Conservation (phyloP, 2,329 filamentous ascomycete species). For the Pseudogymnoascus sp. region DNA sequence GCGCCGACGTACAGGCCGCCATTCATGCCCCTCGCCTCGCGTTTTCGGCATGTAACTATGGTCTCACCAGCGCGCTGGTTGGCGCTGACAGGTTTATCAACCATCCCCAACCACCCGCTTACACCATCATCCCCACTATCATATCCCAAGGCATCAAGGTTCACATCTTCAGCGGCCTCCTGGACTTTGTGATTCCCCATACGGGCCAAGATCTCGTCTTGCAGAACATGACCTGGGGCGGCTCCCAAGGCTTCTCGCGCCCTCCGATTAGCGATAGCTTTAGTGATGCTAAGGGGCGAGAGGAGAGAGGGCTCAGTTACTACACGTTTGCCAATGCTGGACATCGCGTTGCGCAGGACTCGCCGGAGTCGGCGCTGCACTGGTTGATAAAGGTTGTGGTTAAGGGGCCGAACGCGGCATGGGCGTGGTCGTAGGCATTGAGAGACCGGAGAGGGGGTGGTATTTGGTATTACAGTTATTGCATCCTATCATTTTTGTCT, state of each 20-base stretch:
- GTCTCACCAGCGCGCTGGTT: constrained; percentile 30
- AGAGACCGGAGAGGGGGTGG: neutral
- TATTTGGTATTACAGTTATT: neutral
- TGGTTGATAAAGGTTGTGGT: constrained; percentile 5
- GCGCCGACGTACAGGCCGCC: constrained; percentile 51
- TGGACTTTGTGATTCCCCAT: constrained; percentile 49
- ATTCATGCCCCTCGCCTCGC: constrained; percentile 45
- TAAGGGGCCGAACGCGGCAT: neutral
- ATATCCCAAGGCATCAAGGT: constrained; percentile 50
- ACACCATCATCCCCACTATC: constrained; percentile 41
- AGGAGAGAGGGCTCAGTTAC: constrained; percentile 10
- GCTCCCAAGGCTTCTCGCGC: constrained; percentile 49
- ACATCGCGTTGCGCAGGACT: constrained; percentile 6
- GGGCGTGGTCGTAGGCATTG: neutral
- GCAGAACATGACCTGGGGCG: constrained; percentile 63
- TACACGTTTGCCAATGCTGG: constrained; percentile 7
- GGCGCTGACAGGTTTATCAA: constrained; percentile 14
- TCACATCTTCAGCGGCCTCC: constrained; percentile 51
- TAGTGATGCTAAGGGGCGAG: neutral
- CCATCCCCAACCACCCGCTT: constrained; percentile 38
- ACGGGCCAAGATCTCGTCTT: constrained; percentile 47
- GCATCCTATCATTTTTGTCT: neutral
- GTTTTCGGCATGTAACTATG: constrained; percentile 40
- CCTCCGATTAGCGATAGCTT: constrained; percentile 28
- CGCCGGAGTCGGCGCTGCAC: neutral